phyloP scores from a whole-genome alignment of 345 rosid genomes.

The thale cress (Arabidopsis thaliana) region DNA sequence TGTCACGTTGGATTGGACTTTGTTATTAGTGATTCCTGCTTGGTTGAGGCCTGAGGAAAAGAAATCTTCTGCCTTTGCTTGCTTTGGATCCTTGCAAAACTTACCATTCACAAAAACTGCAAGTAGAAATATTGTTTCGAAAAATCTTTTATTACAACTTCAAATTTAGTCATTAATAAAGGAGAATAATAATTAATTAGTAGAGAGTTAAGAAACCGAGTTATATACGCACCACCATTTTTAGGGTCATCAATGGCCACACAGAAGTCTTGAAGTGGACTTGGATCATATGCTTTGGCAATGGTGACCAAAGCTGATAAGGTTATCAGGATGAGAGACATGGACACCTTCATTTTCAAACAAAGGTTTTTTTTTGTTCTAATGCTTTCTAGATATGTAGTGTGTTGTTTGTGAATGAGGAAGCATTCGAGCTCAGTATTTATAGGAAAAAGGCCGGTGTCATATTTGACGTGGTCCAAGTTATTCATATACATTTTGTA shows the following conservation, averaged over 20 bases:
- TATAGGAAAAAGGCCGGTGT: not conserved
- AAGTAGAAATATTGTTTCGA: not conserved
- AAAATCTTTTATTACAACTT: not conserved
- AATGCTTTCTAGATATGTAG: not conserved
- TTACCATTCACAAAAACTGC: slow-evolving; percentile 43
- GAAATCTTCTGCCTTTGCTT: slow-evolving; percentile 33
- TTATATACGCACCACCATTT: slow-evolving; percentile 21
- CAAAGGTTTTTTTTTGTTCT: not conserved
- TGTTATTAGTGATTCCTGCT: slow-evolving; percentile 19
- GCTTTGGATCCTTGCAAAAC: slow-evolving; percentile 29
- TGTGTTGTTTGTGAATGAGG: slow-evolving; percentile 19
- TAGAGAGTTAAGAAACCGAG: not conserved
- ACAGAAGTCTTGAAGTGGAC: slow-evolving; percentile 38
- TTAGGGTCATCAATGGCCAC: slow-evolving; percentile 17
- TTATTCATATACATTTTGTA: not conserved
- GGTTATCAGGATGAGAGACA: not conserved
- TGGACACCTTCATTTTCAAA: slow-evolving; percentile 10
- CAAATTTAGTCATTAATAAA: not conserved
- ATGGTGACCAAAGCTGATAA: slow-evolving; percentile 2
- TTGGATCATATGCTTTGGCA: slow-evolving; percentile 24
- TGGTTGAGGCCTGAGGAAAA: slow-evolving; percentile 20
- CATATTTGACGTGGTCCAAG: slow-evolving; percentile 28
- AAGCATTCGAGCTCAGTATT: not conserved
- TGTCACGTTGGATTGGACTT: slow-evolving; percentile 33
- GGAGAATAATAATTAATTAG: not conserved